Conservation (phyloP, 129 eudicot species). For the Flaveria sonorensis region DNA sequence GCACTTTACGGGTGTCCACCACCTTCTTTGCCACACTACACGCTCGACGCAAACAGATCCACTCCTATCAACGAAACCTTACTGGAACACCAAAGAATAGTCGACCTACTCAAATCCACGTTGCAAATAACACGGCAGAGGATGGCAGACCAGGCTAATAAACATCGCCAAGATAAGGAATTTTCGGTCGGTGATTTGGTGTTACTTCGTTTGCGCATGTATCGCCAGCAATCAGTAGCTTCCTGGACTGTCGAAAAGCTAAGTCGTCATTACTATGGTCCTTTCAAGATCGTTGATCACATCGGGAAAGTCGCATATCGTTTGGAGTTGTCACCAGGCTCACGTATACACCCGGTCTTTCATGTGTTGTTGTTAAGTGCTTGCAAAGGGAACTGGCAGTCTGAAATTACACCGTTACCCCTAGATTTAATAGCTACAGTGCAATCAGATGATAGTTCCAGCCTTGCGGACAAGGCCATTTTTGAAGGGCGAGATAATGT, state of each 20-base stretch:
- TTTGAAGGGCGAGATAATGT: too few species aligned
- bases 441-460: neutral
- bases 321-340: neutral
- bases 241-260: neutral
- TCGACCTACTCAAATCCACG: neutral
- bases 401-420: neutral
- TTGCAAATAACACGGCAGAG: neutral
- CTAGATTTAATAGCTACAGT: neutral
- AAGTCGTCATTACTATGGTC: neutral
- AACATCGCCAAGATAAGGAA: neutral
- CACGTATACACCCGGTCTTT: neutral
- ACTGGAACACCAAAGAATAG: neutral
- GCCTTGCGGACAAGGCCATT: too few species aligned
- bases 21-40: neutral
- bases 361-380: neutral
- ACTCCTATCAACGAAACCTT: neutral
- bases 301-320: neutral
- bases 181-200: neutral
- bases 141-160: neutral
- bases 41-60: neutral
- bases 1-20: neutral
- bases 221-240: neutral
- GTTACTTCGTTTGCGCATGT: neutral
- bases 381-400: neutral
- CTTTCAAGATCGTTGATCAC: neutral